Base-by-base conservation (phyloP, 192 early-diverging fungal species). In the Lobosporangium transversale region DNA sequence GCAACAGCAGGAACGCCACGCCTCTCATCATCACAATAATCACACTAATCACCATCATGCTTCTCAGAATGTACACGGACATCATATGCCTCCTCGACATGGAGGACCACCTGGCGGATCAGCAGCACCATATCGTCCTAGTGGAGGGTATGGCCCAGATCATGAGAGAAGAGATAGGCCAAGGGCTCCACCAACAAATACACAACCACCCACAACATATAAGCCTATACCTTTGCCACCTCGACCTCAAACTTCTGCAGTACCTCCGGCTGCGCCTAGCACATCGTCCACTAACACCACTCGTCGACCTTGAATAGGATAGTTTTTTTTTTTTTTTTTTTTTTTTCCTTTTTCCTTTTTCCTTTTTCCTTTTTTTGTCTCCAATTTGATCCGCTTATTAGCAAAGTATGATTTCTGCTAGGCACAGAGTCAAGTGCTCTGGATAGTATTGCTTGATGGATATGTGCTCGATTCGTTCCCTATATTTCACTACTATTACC, bases 141-240 rank as follows among this genome's bases (percentile, higher is more conserved):
- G 57, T 21, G 59, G 60, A 23, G 52, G 43, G 1, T 52, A 54
- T 32, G 61, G 29, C 4, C 43, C 44, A 0, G 63, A 65, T 1
- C 70, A 73, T 65, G 70, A 74, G 2, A 57, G 70, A 17, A 30
- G 70, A 26, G 70, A 74, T 4, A 74, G 66, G 37, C 62, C 70
- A 6, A 51, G 62, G 18, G 62, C 47, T 33, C 32, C 69, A 2
- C 17, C 61, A 23, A 60, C 29, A 18, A 27, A 24, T 5, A 36
- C 68, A 0, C 52, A 17, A 2, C 52, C 50, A 15, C 40, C 70
- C 8, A 11, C 45, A 0, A 29, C 62, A 14, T 74, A 74, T 26
- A 63, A 51, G 10, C 70, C 70, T 10, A 74, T 74, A 18, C 70
- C 70, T 14, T 53, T 74, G 62, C 70, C 70, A n/a, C 54, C 54